phyloP scores from a whole-genome alignment of 1,139 yeast genomes.

The Kurtzmaniella quercitrusa region DNA sequence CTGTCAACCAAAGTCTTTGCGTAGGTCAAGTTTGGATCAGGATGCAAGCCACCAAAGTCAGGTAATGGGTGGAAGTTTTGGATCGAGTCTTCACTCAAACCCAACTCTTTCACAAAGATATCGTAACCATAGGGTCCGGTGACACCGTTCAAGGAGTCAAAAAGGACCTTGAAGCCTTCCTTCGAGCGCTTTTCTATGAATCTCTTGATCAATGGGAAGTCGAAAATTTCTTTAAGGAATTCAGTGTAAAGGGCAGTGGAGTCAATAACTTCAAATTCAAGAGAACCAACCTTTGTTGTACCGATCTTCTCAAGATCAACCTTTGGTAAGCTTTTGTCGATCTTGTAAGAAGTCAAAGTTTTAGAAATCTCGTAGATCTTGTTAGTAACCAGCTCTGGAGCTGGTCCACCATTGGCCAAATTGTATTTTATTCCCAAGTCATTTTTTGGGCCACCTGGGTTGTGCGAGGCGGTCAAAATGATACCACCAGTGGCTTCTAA shows the following conservation, averaged over 20 bases:
- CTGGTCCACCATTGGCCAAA: slow-evolving; percentile 95
- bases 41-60: slow-evolving; percentile 97
- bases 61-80: slow-evolving; percentile 79
- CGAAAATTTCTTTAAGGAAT: slow-evolving; percentile 83
- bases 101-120: slow-evolving; percentile 80
- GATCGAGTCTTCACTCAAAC: slow-evolving; percentile 62
- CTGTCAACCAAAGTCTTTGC: slow-evolving; percentile 82
- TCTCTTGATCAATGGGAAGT: slow-evolving; percentile 72
- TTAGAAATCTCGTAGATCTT: slow-evolving; percentile 73
- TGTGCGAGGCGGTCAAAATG: slow-evolving; percentile 93
- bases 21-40: slow-evolving; percentile 95
- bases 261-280: slow-evolving; percentile 78
- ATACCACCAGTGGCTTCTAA: slow-evolving; percentile 88
- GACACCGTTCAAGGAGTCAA: slow-evolving; percentile 92
- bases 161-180: slow-evolving; percentile 65
- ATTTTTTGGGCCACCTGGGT: slow-evolving; percentile 95
- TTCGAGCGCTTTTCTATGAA: slow-evolving; percentile 52
- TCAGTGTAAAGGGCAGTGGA: slow-evolving; percentile 73
- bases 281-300: slow-evolving; percentile 43
- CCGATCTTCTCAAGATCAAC: slow-evolving; percentile 66
- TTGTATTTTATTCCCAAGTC: slow-evolving; percentile 97
- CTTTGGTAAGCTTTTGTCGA: slow-evolving; percentile 49
- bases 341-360: slow-evolving; percentile 54
- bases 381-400: slow-evolving; percentile 94
- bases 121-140: slow-evolving; percentile 95